Evolutionary conservation across 768 basidiomycete genomes (phyloP).

Genomic region (Macrolepiota dolichaula): DNA sequence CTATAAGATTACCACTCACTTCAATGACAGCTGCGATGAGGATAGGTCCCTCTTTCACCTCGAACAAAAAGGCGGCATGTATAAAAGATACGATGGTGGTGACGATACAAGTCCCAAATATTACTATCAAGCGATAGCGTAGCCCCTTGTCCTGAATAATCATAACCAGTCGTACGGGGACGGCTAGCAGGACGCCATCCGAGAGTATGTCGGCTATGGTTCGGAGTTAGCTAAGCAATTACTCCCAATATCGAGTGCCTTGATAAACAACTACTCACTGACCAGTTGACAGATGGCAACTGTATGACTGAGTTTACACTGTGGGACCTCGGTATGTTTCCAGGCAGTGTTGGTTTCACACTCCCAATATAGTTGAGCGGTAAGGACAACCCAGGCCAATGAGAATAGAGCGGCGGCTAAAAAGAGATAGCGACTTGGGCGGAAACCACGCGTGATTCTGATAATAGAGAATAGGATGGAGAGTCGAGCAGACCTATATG

Average conservation of each 20-base stretch:
- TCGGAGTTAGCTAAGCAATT: too few relatives aligned
- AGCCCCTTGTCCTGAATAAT: conserved; percentile 35
- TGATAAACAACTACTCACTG: not conserved
- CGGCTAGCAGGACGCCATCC: too few relatives aligned
- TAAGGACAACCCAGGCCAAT: conserved; percentile 29
- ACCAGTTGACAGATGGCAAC: conserved; percentile 1
- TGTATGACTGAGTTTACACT: not conserved
- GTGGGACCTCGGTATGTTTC: not conserved
- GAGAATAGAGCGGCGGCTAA: conserved; percentile 27
- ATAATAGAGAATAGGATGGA: conserved; percentile 41
- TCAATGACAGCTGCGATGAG: conserved; percentile 41
- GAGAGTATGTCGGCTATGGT: too few relatives aligned
- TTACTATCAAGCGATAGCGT: conserved; percentile 39
- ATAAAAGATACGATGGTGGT: conserved; percentile 44
- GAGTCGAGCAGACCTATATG: conserved; percentile 2
- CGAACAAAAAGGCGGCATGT: conserved; percentile 40
- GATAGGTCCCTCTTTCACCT: conserved; percentile 24
- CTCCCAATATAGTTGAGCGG: conserved; percentile 44
- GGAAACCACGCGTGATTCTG: conserved; percentile 37
- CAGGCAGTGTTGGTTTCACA: conserved; percentile 28
- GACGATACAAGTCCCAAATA: conserved; percentile 51
- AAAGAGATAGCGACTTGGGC: not conserved
- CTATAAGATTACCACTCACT: conserved; percentile 19
- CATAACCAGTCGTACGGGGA: conserved; percentile 27
- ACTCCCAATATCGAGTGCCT: too few relatives aligned